phyloP scores from a whole-genome alignment of 192 early-diverging fungal species.

The Diversispora epigaea region DNA sequence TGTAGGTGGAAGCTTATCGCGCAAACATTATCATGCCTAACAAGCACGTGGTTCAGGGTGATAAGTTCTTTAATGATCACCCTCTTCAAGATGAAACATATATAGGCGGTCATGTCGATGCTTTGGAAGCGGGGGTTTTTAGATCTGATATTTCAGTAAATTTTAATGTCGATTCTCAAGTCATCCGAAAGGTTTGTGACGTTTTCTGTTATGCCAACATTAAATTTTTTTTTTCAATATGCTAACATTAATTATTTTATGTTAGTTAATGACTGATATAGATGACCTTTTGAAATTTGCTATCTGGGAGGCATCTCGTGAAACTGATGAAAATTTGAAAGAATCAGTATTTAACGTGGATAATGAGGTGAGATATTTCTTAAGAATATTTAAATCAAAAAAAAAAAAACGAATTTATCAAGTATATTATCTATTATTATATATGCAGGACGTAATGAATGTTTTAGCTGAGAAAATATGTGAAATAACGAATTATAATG shows the following conservation, averaged over 20 bases:
- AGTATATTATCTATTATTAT: too few species aligned
- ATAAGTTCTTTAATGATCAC: conserved; percentile 85
- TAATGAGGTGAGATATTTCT: conserved; percentile 64
- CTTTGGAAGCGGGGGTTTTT: conserved; percentile 97
- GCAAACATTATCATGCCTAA: conserved; percentile 95
- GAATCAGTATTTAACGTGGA: conserved; percentile 81
- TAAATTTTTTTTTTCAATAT: conserved; percentile 20
- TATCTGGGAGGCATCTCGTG: conserved; percentile 70
- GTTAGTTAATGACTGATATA: conserved; percentile 81
- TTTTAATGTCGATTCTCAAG: conserved; percentile 76
- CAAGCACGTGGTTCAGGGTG: conserved; percentile 82
- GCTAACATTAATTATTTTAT: not conserved
- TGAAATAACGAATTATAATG: too few species aligned
- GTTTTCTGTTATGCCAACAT: not conserved
- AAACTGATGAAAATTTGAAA: conserved; percentile 56
- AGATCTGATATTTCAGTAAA: conserved; percentile 87
- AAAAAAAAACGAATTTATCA: too few species aligned
- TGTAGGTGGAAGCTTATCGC: conserved; percentile 81
- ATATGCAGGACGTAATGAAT: too few species aligned
- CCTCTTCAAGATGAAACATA: conserved; percentile 93
- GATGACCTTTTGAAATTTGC: conserved; percentile 90
- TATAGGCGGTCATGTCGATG: conserved; percentile 98
- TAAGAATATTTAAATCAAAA: too few species aligned
- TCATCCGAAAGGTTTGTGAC: conserved; percentile 61
- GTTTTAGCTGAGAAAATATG: too few species aligned